Evolutionary conservation across 2,329 filamentous ascomycete species (phyloP).

Genomic region (Paramyrothecium sp.): DNA sequence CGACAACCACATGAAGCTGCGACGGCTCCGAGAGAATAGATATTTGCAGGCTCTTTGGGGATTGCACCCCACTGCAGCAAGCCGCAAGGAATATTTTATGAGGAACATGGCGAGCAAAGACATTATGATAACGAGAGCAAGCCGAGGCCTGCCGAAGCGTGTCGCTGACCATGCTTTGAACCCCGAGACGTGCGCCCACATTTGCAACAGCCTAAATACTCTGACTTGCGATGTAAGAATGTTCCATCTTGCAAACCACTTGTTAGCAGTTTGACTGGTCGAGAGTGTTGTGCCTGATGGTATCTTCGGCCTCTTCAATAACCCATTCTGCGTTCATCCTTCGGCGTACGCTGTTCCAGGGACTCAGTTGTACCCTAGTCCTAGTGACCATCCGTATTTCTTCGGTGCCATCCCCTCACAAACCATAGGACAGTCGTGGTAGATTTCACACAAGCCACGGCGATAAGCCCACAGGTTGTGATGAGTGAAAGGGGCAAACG

Average conservation of each 20-base stretch:
- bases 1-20: background rate
- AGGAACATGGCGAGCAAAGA: background rate
- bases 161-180: background rate
- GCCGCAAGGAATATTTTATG: background rate
- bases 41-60: background rate
- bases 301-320: no score
- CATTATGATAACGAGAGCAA: background rate
- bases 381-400: no score
- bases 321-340: background rate
- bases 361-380: no score
- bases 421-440: background rate
- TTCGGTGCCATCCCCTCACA: background rate
- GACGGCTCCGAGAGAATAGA: background rate
- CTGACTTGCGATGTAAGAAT: background rate
- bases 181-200: background rate
- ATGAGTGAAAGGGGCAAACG: background rate
- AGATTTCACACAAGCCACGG: background rate
- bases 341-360: no score
- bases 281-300: conserved; percentile 2
- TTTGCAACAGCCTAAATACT: background rate
- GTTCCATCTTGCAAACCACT: background rate
- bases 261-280: background rate
- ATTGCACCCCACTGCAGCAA: background rate
- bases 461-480: background rate
- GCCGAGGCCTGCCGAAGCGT: background rate